Evolutionary conservation across 2,329 filamentous ascomycete genomes (phyloP), one percentile per base, ranked within the genome.

Genomic region (Xylaria sp.): DNA sequence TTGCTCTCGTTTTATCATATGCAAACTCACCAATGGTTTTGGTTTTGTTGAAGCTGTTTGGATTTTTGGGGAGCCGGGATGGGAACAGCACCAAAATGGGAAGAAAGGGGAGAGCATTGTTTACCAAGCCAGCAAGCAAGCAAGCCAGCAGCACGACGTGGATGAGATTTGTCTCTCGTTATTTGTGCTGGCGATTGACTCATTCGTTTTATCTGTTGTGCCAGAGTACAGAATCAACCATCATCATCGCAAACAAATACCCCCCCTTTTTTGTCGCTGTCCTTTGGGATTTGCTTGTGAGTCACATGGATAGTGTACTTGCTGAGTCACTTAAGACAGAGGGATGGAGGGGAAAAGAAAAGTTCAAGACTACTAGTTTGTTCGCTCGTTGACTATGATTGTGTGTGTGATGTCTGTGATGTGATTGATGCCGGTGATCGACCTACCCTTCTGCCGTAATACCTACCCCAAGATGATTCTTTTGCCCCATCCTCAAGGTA

Each of bases 161-260:
- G 67, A 16, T 69, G 66, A 65, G 9, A 30, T 30, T 30, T 30
- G 23, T 30, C 23, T 30, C 23, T 30, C 23, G 37, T 13, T 42
- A 42, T 13, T 13, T 69, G 23, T 59, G 64, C 50, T 63, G 59
- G 50, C 39, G 23, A 30, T 30, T 30, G 23, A 30, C 52, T 67
- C 59, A 48, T 63, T 60, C 59, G 55, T 66, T 64, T 42, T 35
- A 19, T 34, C 23, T 30, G 23, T 30, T 5, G 23, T 48, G 55
- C 56, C 51, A 53, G 58, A 52, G 44, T 62, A 18, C 19, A 18
- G 7, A 8, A 18, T 57, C 54, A 55, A 54, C 59, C 63, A 42
- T 18, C 48, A 56, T 59, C 11, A n/a, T 62, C 59, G 63, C 66
- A 69, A 63, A 60, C 67, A 42, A 65, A 70, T 70, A 70, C 67